Evolutionary conservation across 2,329 filamentous ascomycete genomes (phyloP), one percentile per base, ranked within the genome.

Genomic region (Calonectria henricotiae): DNA sequence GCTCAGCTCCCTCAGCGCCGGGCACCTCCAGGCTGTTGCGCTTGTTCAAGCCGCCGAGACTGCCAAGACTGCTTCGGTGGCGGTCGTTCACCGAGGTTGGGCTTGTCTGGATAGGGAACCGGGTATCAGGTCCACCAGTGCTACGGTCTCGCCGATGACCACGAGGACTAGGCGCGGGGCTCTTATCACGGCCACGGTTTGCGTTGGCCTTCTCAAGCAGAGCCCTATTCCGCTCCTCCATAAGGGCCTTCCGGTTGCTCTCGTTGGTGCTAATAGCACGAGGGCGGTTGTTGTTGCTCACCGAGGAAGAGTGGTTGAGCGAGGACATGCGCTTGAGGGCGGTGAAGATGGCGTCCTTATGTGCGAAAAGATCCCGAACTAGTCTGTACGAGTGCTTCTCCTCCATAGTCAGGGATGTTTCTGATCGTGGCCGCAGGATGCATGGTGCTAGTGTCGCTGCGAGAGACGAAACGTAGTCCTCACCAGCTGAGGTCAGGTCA

Each of bases 331-430:
- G 95, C 87, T 99, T 99, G 73, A 99, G 88, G 81, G 98, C 96
- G 74, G 92, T 94, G 82, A 99, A 99, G 79, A 99, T 98, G 71
- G 93, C 89, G 71, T 98, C 94, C 83, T 99, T 99, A 86, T 98
- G 93, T 8, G 93, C 89, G 79, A 99, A 96, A 13, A 99, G 88
- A 80, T 99, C 96, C 63, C 95, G 93, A 63, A 99, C 91, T 25
- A 99, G 89, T 67, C 96, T 93, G 83, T 95, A 95, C 63, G 93
- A 92, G 83, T 97, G 97, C 79, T 93, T 95, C 85, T 99, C 96
- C 80, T 98, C 95, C 91, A 98, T 93, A 2, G 95, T 98, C 68
- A 99, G 87, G 23, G 94, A 96, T 30, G 92, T 98, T 81, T 98
- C 95, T 15, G 90, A 89, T 73, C 94, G 93, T 8, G 96, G 96